These are phyloP conservation scores for Triticum dicoccoides DNA, from an alignment of 176 grass and related monocot genomes.

Conservation along the genomic window DNA sequence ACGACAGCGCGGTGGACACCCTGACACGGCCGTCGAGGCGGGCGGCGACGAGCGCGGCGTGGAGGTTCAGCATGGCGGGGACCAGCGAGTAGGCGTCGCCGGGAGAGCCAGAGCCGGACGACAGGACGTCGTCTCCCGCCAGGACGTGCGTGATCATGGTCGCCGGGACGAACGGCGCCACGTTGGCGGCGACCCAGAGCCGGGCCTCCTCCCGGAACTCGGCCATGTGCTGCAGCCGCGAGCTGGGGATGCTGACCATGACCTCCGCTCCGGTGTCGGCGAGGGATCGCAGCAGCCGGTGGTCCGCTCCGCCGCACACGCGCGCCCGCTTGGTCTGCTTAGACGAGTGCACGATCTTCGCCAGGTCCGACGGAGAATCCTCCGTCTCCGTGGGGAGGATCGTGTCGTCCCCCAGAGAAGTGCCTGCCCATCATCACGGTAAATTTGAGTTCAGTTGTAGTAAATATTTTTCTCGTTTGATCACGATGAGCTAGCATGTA, in stretches of 20 bases:
- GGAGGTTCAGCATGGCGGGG: constrained; percentile 45
- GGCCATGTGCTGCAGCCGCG: constrained; percentile 40
- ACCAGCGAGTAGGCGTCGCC: constrained; percentile 27
- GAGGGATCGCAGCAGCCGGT: constrained; percentile 18
- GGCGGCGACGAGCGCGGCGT: constrained; percentile 30
- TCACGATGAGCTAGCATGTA: too few relatives aligned
- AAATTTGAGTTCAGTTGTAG: background rate
- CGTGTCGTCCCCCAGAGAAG: too few relatives aligned
- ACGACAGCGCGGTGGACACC: constrained; percentile 36
- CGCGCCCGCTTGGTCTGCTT: constrained; percentile 33
- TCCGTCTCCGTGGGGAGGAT: background rate
- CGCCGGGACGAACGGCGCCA: constrained; percentile 36
- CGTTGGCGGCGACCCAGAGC: constrained; percentile 30
- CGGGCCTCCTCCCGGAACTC: constrained; percentile 45
- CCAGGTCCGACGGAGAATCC: constrained; percentile 24
- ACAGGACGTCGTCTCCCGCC: constrained; percentile 22
- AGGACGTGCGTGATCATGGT: constrained; percentile 39
- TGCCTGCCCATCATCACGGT: background rate
- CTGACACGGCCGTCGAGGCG: constrained; percentile 41
- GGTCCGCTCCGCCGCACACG: constrained; percentile 21
- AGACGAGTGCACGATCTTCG: constrained; percentile 24
- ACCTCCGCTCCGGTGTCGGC: constrained; percentile 25
- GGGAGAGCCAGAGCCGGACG: background rate
- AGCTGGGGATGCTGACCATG: constrained; percentile 38
- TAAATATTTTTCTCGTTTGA: too few relatives aligned